phyloP scores from a whole-genome alignment of 257 asterid species.

The Cruciata laevipes region DNA sequence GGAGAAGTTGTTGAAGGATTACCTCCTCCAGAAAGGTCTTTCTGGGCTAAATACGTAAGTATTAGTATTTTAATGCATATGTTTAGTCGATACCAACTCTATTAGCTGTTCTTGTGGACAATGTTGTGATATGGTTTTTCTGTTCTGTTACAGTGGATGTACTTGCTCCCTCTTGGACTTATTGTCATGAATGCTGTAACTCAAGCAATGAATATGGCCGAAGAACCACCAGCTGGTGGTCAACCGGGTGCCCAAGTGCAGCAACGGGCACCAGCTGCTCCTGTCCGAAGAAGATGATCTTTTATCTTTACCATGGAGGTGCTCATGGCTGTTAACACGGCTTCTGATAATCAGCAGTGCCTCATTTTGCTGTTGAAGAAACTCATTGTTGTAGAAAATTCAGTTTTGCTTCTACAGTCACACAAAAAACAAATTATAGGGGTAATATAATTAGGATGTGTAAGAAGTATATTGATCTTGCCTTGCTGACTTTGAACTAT shows the following conservation, averaged over 20 bases:
- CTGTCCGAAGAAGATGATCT: slow-evolving; percentile 76
- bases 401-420: neutral
- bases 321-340: neutral
- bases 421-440: neutral
- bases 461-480: neutral
- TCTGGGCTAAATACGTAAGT: slow-evolving; percentile 99
- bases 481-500: neutral
- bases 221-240: slow-evolving; percentile 64
- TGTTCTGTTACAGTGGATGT: slow-evolving; percentile 79
- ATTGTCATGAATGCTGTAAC: slow-evolving; percentile 89
- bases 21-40: slow-evolving; percentile 76
- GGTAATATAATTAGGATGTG: neutral
- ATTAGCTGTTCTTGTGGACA: neutral
- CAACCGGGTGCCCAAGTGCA: slow-evolving; percentile 59
- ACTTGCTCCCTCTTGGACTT: slow-evolving; percentile 90
- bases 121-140: slow-evolving; percentile 9
- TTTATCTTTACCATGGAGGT: neutral
- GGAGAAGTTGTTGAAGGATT: slow-evolving; percentile 71
- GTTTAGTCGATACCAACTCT: neutral
- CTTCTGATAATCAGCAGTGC: neutral
- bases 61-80: slow-evolving; percentile 5
- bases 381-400: neutral
- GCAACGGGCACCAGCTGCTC: slow-evolving; percentile 69
- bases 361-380: neutral
- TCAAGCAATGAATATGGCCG: slow-evolving; percentile 92